These are phyloP conservation scores for Hsuehochloa calcarea DNA, from an alignment of 176 grass and related monocot genomes.

Conservation along the genomic window DNA sequence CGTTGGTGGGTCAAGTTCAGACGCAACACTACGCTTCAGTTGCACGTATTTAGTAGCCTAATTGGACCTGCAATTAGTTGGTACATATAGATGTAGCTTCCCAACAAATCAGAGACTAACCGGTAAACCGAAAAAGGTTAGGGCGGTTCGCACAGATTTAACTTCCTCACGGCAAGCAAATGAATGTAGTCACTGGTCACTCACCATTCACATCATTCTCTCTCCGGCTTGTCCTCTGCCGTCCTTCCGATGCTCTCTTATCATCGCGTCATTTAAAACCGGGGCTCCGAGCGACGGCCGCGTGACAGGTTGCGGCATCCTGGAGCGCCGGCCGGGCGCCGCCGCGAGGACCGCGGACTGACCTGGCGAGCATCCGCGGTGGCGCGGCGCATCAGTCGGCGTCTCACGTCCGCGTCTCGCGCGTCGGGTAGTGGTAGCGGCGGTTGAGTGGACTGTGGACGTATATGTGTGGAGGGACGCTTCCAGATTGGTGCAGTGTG, in stretches of 20 bases:
- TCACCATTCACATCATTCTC: not conserved
- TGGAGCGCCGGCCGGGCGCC: not conserved
- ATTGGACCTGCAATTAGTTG: not conserved
- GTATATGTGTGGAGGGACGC: not conserved
- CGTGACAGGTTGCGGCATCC: not conserved
- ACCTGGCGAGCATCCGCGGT: not conserved
- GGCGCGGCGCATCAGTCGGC: not conserved
- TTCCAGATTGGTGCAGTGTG: conserved; percentile 9
- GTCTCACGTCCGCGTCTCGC: not conserved
- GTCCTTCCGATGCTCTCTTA: not conserved
- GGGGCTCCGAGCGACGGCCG: not conserved
- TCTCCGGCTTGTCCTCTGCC: too few relatives aligned
- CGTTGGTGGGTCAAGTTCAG: conserved; percentile 22
- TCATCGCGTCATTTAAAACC: not conserved
- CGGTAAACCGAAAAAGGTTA: not conserved
- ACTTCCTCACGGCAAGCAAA: not conserved
- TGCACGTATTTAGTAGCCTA: not conserved
- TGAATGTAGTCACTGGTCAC: not conserved
- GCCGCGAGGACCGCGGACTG: not conserved
- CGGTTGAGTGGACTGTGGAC: conserved; percentile 22
- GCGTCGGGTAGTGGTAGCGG: not conserved
- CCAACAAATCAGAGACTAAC: not conserved
- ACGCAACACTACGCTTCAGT: not conserved
- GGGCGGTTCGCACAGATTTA: not conserved
- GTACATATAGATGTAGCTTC: not conserved